Conservation (phyloP, 139 green algal genomes). For the Tetraselmis striata region DNA sequence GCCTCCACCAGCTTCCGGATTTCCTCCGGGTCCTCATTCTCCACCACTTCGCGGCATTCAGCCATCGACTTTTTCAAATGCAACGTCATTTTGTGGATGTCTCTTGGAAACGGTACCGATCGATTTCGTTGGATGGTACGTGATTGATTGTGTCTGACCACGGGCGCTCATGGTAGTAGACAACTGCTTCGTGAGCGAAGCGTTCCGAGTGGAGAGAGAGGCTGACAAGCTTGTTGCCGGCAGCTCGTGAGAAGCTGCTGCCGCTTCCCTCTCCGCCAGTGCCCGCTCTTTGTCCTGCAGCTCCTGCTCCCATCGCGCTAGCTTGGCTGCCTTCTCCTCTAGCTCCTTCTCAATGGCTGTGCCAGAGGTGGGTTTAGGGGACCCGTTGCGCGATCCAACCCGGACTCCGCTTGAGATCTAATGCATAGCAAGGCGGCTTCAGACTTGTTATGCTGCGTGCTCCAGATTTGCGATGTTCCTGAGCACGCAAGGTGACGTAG, state of each 20-base stretch:
- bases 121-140: background rate
- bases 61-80: background rate
- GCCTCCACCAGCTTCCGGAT: background rate
- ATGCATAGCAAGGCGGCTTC: too few species aligned
- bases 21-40: background rate
- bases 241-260: background rate
- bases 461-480: too few species aligned
- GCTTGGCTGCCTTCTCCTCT: background rate
- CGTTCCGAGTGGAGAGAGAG: too few species aligned
- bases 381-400: too few species aligned
- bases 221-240: background rate
- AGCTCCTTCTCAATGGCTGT: background rate
- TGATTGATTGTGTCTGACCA: background rate
- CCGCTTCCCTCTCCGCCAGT: background rate
- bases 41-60: background rate
- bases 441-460: too few species aligned
- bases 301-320: background rate
- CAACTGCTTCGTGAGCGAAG: background rate
- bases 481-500: too few species aligned
- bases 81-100: background rate
- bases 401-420: too few species aligned
- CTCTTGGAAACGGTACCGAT: background rate
- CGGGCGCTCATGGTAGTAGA: background rate
- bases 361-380: too few species aligned
- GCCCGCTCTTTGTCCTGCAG: background rate